These are phyloP conservation scores for Acacia confusa DNA, from an alignment of 306 rosid genomes.

Conservation along the genomic window DNA sequence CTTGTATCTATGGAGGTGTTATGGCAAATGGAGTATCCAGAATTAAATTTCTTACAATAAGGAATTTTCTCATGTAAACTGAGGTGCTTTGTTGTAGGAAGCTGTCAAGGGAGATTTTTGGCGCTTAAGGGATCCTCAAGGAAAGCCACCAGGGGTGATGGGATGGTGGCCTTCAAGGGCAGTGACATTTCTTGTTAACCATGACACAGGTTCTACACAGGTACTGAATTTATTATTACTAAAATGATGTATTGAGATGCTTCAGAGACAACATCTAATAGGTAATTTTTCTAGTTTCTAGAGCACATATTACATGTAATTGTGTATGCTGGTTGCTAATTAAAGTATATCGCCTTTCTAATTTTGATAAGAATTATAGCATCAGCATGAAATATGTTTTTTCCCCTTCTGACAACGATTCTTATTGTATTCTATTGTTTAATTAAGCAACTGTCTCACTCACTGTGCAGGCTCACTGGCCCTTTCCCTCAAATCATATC, in stretches of 20 bases:
- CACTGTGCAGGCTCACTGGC: slow-evolving; percentile 91
- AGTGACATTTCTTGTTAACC: slow-evolving; percentile 83
- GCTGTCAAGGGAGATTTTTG: slow-evolving; percentile 84
- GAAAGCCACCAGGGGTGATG: slow-evolving; percentile 85
- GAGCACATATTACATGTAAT: not conserved
- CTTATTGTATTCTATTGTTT: not conserved
- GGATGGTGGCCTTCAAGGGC: slow-evolving; percentile 98
- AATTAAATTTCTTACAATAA: slow-evolving; percentile 1
- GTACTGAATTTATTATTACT: slow-evolving; percentile 36
- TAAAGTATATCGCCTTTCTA: not conserved
- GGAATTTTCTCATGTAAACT: slow-evolving; percentile 5
- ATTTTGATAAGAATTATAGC: slow-evolving; percentile 9
- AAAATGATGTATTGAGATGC: not conserved
- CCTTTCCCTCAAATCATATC: slow-evolving; percentile 71
- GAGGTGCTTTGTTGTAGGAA: slow-evolving; percentile 52
- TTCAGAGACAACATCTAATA: not conserved
- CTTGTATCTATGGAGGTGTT: not conserved
- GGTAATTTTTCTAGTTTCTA: slow-evolving; percentile 3
- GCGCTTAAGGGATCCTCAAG: slow-evolving; percentile 76
- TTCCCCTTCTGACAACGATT: not conserved
- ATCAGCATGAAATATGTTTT: slow-evolving; percentile 13
- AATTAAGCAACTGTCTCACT: slow-evolving; percentile 20
- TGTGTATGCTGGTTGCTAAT: not conserved
- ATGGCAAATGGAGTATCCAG: slow-evolving; percentile 8
- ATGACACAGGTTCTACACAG: slow-evolving; percentile 95